Evolutionary conservation across 1,284 basidiomycete genomes (phyloP).

Genomic region (Tetrapyrgos nigripes): DNA sequence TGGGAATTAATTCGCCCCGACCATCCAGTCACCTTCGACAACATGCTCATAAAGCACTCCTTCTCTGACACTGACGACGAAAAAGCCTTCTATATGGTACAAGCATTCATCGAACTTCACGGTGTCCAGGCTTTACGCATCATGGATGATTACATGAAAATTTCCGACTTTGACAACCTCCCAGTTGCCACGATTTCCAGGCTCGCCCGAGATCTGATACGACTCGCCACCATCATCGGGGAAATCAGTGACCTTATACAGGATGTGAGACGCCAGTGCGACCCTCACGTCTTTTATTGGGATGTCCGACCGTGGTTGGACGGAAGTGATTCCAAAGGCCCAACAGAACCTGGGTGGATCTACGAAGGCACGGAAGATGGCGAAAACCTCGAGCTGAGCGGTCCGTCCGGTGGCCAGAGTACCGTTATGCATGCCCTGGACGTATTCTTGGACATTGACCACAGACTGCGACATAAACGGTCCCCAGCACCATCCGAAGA

Average conservation of each 20-base stretch:
- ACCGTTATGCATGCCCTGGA: slow-evolving; percentile 86
- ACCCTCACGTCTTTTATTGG: slow-evolving; percentile 92
- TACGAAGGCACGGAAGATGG: slow-evolving; percentile 80
- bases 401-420: slow-evolving; percentile 95
- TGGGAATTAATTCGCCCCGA: slow-evolving; percentile 70
- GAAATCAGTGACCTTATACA: slow-evolving; percentile 75
- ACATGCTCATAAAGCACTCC: slow-evolving; percentile 70
- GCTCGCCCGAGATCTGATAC: slow-evolving; percentile 76
- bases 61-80: slow-evolving; percentile 93
- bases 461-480: slow-evolving; percentile 77
- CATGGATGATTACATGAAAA: slow-evolving; percentile 82
- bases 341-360: slow-evolving; percentile 71
- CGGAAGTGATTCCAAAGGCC: slow-evolving; percentile 75
- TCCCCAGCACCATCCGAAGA: slow-evolving; percentile 71
- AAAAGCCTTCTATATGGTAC: slow-evolving; percentile 86
- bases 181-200: slow-evolving; percentile 73
- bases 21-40: slow-evolving; percentile 60
- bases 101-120: slow-evolving; percentile 85
- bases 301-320: slow-evolving; percentile 93
- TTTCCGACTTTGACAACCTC: slow-evolving; percentile 77
- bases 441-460: slow-evolving; percentile 85
- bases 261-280: slow-evolving; percentile 76
- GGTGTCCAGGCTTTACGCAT: slow-evolving; percentile 88
- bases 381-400: slow-evolving; percentile 65
- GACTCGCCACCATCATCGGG: slow-evolving; percentile 76